Evolutionary conservation across 192 early-diverging fungal genomes (phyloP).

Genomic region (Coemansia sp.): DNA sequence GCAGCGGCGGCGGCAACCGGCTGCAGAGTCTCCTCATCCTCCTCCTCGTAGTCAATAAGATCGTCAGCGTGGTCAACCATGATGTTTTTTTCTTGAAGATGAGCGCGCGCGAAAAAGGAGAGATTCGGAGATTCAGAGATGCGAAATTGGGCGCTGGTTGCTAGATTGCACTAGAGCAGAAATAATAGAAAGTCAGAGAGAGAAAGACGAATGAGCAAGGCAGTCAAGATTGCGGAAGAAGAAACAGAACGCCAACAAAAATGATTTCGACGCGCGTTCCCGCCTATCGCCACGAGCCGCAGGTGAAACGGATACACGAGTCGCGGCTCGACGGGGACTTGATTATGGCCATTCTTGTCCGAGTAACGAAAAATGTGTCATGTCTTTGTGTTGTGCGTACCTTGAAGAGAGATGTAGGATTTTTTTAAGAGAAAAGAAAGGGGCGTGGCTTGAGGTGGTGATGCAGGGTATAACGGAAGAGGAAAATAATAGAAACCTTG

Average conservation of each 20-base stretch:
- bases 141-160: not conserved
- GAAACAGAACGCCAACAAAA: too few relatives aligned
- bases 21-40: constrained; percentile 75
- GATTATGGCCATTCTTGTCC: not conserved
- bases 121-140: not conserved
- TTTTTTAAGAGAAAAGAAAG: not conserved
- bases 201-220: not conserved
- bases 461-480: not conserved
- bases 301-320: not conserved
- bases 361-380: not conserved
- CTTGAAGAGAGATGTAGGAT: not conserved
- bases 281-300: too few relatives aligned
- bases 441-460: not conserved
- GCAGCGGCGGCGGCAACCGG: constrained; percentile 21
- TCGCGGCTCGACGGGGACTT: not conserved
- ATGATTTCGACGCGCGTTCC: too few relatives aligned
- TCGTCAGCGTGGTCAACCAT: constrained; percentile 82
- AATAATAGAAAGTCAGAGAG: not conserved
- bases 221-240: not conserved
- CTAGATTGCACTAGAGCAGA: constrained; percentile 1
- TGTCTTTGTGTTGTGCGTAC: not conserved
- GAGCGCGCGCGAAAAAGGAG: not conserved
- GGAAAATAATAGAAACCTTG: too few relatives aligned
- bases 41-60: constrained; percentile 97
- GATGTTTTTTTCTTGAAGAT: not conserved